Percentiles rank a stretch among this genome's conserved stretches.
phyloP scores from a whole-genome alignment of 306 rosid genomes.

The Phaseolus lunatus region DNA sequence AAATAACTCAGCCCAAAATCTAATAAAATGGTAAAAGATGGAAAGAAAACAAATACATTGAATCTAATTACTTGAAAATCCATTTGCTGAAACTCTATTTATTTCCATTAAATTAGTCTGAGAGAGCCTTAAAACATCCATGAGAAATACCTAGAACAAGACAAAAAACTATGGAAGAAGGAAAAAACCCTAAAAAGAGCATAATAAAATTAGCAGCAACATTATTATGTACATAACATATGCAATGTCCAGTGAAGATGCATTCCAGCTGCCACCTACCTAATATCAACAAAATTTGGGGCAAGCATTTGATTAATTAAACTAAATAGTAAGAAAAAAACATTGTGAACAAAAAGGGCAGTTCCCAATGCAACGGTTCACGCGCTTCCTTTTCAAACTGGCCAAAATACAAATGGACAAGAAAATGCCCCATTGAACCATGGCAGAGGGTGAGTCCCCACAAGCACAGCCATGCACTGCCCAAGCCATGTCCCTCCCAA shows the following conservation, averaged over 20 bases:
- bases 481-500: conserved; percentile 3
- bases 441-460: conserved; percentile 33
- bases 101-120: too few relatives aligned
- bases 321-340: background rate
- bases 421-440: conserved; percentile 27
- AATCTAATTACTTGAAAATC: too few relatives aligned
- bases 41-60: too few relatives aligned
- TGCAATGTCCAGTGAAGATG: conserved; percentile 46
- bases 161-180: background rate
- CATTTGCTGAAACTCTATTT: too few relatives aligned
- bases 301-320: conserved; percentile 29
- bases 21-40: background rate
- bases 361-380: conserved; percentile 53
- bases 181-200: background rate
- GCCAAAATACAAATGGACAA: conserved; percentile 35
- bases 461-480: conserved; percentile 25
- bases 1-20: background rate
- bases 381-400: conserved; percentile 48
- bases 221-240: conserved; percentile 47
- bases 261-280: conserved; percentile 58
- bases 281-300: conserved; percentile 58
- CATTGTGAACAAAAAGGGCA: background rate
- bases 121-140: too few relatives aligned
- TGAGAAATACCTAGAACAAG: too few relatives aligned
- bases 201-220: conserved; percentile 24